Evolutionary conservation across 495 filamentous ascomycete genomes (phyloP), one percentile per base, ranked within the genome.

Genomic region (Acidiella bohemica): DNA sequence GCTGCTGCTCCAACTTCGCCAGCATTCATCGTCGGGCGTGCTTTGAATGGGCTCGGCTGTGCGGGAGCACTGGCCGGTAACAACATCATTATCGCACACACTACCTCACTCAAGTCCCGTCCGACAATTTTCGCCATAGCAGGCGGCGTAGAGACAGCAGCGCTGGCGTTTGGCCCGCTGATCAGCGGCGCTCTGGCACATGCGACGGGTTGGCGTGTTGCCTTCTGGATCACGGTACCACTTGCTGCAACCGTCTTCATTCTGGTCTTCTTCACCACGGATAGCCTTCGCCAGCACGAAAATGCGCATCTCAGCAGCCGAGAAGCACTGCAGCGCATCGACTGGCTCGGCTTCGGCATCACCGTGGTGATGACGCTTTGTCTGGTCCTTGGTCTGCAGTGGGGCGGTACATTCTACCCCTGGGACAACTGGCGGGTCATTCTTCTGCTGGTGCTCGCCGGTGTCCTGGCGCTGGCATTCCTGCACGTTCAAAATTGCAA

Each of bases 1-100:
- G 56, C 56, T 12, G 49, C 47, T 11, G 56, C 56, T 4, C 39
- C 28, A 3, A 49, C 17, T 22, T 56, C 55, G 5, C 26, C 36
- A 7, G 49, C 50, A 41, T 53, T 59, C 50, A 59, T 59, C 34
- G 38, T 56, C n/a, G 55, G 56, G 2, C 42, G 56, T 10, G 55
- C 55, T 11, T 36, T 59, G 4, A 53, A 46, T 9, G 55, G 56
- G 3, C 41, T 44, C 0, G 56, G 55, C 12, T 46, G 42, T 7
- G 55, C 55, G 23, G 56, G 41, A 10, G 22, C 58, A 11, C 50
- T 55, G 17, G 53, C 52, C 0, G 55, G 56, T 3, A 10, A n/a
- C 17, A 6, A 8, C 34, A 56, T 39, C 13, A 58, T 59, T 29
- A 47, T 59, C 26, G 53, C 41, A 1, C 44, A 51, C 33, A 38